These are phyloP conservation scores for Aurantiochytrium sp. DNA, from an alignment of 108 stramenopile species.

Conservation along the genomic window DNA sequence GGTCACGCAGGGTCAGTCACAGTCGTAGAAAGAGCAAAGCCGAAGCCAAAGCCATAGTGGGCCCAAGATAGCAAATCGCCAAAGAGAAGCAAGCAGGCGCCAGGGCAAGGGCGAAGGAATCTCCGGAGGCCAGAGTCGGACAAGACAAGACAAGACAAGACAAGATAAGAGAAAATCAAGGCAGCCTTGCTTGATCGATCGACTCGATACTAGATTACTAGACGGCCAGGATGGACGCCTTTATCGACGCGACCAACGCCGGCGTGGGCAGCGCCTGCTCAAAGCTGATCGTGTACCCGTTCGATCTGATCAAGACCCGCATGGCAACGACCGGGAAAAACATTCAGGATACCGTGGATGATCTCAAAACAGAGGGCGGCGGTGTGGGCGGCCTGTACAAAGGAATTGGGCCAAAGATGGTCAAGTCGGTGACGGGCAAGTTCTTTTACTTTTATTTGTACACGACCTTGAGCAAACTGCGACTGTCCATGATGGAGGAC, in stretches of 20 bases:
- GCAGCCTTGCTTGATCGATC: too few species aligned
- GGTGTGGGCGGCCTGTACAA: not conserved
- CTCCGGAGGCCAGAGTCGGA: too few species aligned
- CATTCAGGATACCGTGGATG: not conserved
- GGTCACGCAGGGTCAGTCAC: too few species aligned
- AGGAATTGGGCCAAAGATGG: not conserved
- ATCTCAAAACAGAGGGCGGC: not conserved
- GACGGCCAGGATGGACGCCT: not conserved
- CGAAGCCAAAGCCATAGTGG: too few species aligned
- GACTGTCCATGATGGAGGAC: not conserved
- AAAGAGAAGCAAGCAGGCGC: too few species aligned
- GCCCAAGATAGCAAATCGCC: too few species aligned
- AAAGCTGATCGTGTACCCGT: not conserved
- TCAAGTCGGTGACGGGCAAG: conserved; percentile 5
- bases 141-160: too few species aligned
- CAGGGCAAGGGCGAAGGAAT: too few species aligned
- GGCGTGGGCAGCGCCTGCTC: conserved; percentile 20
- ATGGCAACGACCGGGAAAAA: conserved; percentile 1
- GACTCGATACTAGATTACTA: too few species aligned
- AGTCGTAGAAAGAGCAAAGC: too few species aligned
- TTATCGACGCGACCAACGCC: conserved; percentile 10
- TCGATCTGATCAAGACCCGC: conserved; percentile 11
- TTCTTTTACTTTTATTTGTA: conserved; percentile 12
- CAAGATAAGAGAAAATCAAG: too few species aligned
- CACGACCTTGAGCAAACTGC: not conserved